Evolutionary conservation across 2,329 filamentous ascomycete genomes (phyloP), one percentile per base, ranked within the genome.

Genomic region (Ophiocordyceps camponoti-leonardi): DNA sequence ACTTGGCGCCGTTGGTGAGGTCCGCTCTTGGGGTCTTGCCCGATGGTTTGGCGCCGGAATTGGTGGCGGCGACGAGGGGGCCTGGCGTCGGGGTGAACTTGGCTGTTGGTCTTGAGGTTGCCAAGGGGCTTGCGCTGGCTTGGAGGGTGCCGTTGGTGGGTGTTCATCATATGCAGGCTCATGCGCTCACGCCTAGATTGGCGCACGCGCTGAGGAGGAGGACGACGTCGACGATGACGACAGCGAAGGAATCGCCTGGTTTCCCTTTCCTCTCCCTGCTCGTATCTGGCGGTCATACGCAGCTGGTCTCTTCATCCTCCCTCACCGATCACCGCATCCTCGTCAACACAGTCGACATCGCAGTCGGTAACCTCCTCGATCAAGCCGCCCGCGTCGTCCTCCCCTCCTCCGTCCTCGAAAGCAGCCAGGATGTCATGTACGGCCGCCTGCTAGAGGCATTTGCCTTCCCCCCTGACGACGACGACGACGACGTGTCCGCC

Each of bases 161-260:
- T 1, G 84, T 95, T 1, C 84, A 98, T 61, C 92, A 98, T 62
- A 96, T 98, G 92, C 88, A 95, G 60, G 92, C 88, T 12, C 92
- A 98, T 62, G 83, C 92, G 18, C 66, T 98, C 50, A 96, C 92
- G 18, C 84, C 90, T 16, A 73, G 86, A 11, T 73, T 98, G 40
- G 79, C 81, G 4, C 65, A 68, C 30, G 83, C 83, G 6, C 62
- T 90, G 48, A 19, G 4, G 35, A 39, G 4, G 35, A 39, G 5
- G 35, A 19, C n/a, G 35, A 39, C 7, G 35, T 11, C 18, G 16
- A 18, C 13, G 23, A 16, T 18, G 14, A 28, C 19, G 37, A 3
- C 28, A 10, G 31, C n/a, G 8, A 20, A 18, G 41, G 19, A 33
- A 5, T 43, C 35, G 42, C 83, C 81, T 0, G 55, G 63, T 1